phyloP scores from a whole-genome alignment of 2,329 filamentous ascomycete species.

The Bipolaris sorokiniana region DNA sequence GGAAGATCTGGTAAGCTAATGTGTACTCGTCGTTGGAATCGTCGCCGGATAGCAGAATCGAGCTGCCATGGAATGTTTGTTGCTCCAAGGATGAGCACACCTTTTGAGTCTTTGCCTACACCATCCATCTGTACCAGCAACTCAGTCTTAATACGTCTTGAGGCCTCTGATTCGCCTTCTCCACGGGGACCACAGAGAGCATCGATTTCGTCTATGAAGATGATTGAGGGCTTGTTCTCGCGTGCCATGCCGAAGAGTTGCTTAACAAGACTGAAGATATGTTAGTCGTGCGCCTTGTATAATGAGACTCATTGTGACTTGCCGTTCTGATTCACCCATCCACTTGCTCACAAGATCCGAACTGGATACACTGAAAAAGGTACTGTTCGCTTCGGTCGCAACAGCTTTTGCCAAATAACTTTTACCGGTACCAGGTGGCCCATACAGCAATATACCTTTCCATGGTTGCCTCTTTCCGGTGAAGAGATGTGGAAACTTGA shows the following conservation, averaged over 20 bases:
- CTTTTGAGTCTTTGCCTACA: slow-evolving; percentile 92
- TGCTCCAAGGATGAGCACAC: slow-evolving; percentile 91
- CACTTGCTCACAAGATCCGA: slow-evolving; percentile 98
- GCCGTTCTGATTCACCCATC: slow-evolving; percentile 99
- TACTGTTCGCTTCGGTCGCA: slow-evolving; percentile 97
- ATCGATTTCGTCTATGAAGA: slow-evolving; percentile 98
- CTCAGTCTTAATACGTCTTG: slow-evolving; percentile 96
- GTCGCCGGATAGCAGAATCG: slow-evolving; percentile 90
- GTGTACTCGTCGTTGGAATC: slow-evolving; percentile 95
- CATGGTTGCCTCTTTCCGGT: slow-evolving; percentile 95
- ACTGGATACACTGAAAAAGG: slow-evolving; percentile 98
- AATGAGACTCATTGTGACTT: slow-evolving; percentile 29
- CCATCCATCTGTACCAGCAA: slow-evolving; percentile 99
- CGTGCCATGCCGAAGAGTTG: slow-evolving; percentile 97
- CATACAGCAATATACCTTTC: slow-evolving; percentile 97
- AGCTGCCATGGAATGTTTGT: slow-evolving; percentile 99
- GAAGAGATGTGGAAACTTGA: slow-evolving; percentile 97
- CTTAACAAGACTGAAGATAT: slow-evolving; percentile 76
- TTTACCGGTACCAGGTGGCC: slow-evolving; percentile 95
- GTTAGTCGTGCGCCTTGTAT: slow-evolving; percentile 14
- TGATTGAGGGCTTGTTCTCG: slow-evolving; percentile 97
- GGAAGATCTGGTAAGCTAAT: slow-evolving; percentile 89
- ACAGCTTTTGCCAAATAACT: slow-evolving; percentile 97
- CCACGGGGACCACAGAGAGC: slow-evolving; percentile 90
- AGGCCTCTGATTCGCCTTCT: slow-evolving; percentile 97